Base-by-base conservation (phyloP, 345 rosid genomes). In the Raphanus raphanistrum region DNA sequence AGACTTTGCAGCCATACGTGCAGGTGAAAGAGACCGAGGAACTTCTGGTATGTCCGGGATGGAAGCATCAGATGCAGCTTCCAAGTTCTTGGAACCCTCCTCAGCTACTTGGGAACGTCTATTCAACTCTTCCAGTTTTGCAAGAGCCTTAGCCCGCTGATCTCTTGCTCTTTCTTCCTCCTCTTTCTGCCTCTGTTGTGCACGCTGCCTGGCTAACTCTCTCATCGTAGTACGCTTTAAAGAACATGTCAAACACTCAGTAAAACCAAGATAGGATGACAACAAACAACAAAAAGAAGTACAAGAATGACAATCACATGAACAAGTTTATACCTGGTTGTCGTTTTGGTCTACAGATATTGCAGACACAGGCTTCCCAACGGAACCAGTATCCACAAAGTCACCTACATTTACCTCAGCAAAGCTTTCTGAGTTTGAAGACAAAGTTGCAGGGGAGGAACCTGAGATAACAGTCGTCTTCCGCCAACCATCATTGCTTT, bases 101-200 rank as follows among this genome's bases (percentile, higher is more conserved):
- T 89, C 93, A 58, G 35, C 82, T 41, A 79, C 79, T 83, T 81
- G 88, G 5, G 86, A 78, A 55, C 92, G 96, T 85, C 88, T 88
- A 81, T 96, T 83, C 86, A 96, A 79, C 81, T 90, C 99, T 81
- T 87, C 93, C 71, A 88, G 78, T 83, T 95, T 95, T 65, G 88
- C 92, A 41, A 75, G 85, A 74, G 98, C 93, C 88, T 86, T 95
- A 67, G 97, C 97, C 80, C 84, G 92, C 85, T 90, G 97, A 10
- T 91, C 94, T 84, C 90, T 96, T 36, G 76, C 83, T 71, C 97
- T 85, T 79, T 96, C 96, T 76, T 95, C 99, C 85, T 95, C 99
- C 82, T 90, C 98, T 74, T 86, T 82, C 71, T 87, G 89, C 60
- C 88, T 83, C 74, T 88, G 96, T 69, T 84, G 91, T 70, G 79